phyloP scores from a whole-genome alignment of 768 basidiomycete genomes.

The Rhizopogon roseolus region DNA sequence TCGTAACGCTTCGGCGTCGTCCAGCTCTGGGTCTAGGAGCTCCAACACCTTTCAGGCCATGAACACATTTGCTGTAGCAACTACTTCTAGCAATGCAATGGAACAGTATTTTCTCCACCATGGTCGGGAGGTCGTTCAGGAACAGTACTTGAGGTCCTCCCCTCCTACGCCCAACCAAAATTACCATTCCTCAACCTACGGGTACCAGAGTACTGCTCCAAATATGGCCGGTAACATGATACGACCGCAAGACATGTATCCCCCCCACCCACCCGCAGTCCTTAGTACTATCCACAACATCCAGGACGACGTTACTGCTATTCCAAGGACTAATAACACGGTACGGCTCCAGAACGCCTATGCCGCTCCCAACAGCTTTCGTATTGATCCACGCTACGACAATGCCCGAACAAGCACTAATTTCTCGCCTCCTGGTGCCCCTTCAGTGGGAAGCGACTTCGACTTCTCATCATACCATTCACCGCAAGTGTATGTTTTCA shows the following conservation, averaged over 20 bases:
- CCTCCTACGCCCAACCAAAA: neutral
- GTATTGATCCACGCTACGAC: neutral
- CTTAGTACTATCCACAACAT: neutral
- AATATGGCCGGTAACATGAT: too few relatives aligned
- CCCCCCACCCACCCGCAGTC: too few relatives aligned
- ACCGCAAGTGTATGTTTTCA: neutral
- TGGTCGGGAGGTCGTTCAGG: neutral
- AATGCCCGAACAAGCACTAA: neutral
- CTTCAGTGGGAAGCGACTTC: neutral
- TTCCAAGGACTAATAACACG: neutral
- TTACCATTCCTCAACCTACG: neutral
- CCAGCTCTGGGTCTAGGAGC: too few relatives aligned
- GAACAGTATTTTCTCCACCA: too few relatives aligned
- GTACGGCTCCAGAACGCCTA: neutral
- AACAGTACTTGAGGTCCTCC: neutral
- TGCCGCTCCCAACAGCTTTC: neutral
- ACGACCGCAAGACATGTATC: neutral
- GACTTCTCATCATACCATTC: neutral
- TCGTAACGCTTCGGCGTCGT: too few relatives aligned
- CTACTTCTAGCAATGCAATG: too few relatives aligned
- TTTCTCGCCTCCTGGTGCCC: accelerated
- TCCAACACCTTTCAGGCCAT: neutral
- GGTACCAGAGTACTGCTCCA: neutral
- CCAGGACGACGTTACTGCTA: neutral
- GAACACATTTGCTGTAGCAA: too few relatives aligned